A percentile compares a stretch with the other conserved stretches of the same genome.
phyloP scores from a whole-genome alignment of 441 rosid genomes.

The Pelargonium australe region DNA sequence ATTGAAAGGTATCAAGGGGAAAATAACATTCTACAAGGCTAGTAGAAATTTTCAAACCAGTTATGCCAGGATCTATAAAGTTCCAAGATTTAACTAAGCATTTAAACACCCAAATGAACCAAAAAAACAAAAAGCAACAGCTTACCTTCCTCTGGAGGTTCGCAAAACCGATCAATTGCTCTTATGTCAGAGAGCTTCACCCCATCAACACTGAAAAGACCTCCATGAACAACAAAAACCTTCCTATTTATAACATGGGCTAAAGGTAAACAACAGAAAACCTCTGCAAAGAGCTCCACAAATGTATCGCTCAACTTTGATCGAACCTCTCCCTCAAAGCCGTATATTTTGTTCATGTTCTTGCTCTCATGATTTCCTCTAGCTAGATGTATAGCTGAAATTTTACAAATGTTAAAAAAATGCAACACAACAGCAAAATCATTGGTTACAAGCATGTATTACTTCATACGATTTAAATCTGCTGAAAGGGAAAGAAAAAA shows the following conservation, averaged over 20 bases:
- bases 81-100: not conserved
- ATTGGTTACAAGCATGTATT: not conserved
- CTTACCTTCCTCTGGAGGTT: conserved; percentile 98
- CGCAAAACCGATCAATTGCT: conserved; percentile 84
- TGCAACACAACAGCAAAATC: conserved; percentile 4
- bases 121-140: not conserved
- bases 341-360: conserved; percentile 98
- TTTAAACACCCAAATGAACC: not conserved
- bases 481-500: not conserved
- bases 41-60: not conserved
- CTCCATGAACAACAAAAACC: conserved; percentile 92
- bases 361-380: conserved; percentile 99
- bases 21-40: not conserved
- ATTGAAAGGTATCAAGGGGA: not conserved
- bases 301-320: conserved; percentile 89
- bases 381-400: conserved; percentile 79
- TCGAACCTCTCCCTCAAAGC: conserved; percentile 95
- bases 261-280: conserved; percentile 87
- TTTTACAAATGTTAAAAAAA: conserved; percentile 12
- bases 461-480: not conserved
- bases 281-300: conserved; percentile 95
- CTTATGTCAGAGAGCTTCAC: conserved; percentile 82
- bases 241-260: conserved; percentile 80
- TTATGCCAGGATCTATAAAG: not conserved
- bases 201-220: conserved; percentile 92